Evolutionary conservation across 805 yeast species (phyloP).

Genomic region (Yamadazyma akitaensis): DNA sequence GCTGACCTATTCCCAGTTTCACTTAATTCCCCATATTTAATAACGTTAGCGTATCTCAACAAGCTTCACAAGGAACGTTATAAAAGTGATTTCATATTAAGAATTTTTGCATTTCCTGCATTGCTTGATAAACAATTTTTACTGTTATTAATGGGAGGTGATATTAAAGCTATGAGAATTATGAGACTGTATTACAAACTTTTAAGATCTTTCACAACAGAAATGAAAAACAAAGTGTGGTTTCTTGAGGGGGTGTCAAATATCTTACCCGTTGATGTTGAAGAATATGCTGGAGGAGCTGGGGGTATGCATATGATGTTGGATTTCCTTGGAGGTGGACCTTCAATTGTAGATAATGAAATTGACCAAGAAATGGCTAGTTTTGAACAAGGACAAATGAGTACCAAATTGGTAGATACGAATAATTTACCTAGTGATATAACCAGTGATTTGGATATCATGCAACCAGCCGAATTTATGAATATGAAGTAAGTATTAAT

Average conservation of each 20-base stretch:
- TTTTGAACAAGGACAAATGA: conserved; percentile 43
- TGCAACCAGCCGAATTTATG: conserved; percentile 45
- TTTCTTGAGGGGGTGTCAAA: conserved; percentile 87
- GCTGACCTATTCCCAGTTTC: conserved; percentile 85
- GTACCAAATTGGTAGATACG: conserved; percentile 50
- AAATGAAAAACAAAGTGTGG: conserved; percentile 90
- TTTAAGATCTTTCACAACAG: conserved; percentile 75
- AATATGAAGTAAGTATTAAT: conserved; percentile 22
- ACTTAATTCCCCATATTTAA: conserved; percentile 76
- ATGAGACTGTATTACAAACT: conserved; percentile 85
- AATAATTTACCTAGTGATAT: conserved; percentile 56
- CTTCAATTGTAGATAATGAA: conserved; percentile 38
- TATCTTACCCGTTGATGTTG: conserved; percentile 88
- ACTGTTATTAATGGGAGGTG: conserved; percentile 77
- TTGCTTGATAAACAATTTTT: conserved; percentile 77
- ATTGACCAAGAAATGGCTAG: conserved; percentile 37
- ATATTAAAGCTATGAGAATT: conserved; percentile 82
- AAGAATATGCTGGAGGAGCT: conserved; percentile 79
- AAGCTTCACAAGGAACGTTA: conserved; percentile 77
- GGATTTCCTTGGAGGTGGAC: conserved; percentile 75
- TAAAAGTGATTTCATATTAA: conserved; percentile 78
- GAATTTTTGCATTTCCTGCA: conserved; percentile 93
- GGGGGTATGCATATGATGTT: conserved; percentile 93
- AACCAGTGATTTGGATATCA: conserved; percentile 47
- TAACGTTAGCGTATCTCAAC: conserved; percentile 83